Percentiles rank a stretch among this genome's conserved stretches.
These are phyloP conservation scores for Naegleria gruberi DNA, from an alignment of 208 protist genomes.

Conservation along the genomic window DNA sequence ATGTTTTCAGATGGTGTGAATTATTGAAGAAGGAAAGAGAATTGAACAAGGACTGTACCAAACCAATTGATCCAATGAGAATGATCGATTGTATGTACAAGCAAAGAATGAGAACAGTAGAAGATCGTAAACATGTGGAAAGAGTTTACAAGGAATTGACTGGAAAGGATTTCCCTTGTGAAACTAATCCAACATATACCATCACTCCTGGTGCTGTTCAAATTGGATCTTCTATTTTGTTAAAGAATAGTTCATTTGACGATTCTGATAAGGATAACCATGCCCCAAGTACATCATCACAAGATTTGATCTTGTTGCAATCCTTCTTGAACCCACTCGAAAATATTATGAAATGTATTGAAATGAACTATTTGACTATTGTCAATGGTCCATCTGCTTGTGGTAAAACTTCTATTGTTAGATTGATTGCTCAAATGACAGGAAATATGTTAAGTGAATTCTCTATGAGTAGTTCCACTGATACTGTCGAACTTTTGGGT, in stretches of 20 bases:
- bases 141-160: conserved; percentile 36
- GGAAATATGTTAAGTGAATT: conserved; percentile 86
- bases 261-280: background rate
- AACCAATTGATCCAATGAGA: background rate
- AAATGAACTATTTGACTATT: conserved; percentile 80
- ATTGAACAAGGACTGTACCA: background rate
- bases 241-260: conserved; percentile 16
- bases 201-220: conserved; percentile 41
- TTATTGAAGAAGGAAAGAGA: conserved; percentile 50
- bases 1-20: conserved; percentile 96
- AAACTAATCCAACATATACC: conserved; percentile 31
- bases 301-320: conserved; percentile 33
- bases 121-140: conserved; percentile 43
- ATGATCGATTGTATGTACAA: conserved; percentile 59
- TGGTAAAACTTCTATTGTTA: conserved; percentile 92
- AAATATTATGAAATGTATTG: conserved; percentile 35
- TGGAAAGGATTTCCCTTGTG: background rate
- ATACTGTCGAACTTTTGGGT: conserved; percentile 98
- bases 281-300: background rate
- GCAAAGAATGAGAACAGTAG: conserved; percentile 54
- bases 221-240: conserved; percentile 34
- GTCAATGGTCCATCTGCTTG: conserved; percentile 82
- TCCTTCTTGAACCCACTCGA: conserved; percentile 35
- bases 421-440: conserved; percentile 76
- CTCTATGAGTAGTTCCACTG: conserved; percentile 90